Conservation (phyloP, 192 early-diverging fungal genomes). For the Backusella tuberculispora region DNA sequence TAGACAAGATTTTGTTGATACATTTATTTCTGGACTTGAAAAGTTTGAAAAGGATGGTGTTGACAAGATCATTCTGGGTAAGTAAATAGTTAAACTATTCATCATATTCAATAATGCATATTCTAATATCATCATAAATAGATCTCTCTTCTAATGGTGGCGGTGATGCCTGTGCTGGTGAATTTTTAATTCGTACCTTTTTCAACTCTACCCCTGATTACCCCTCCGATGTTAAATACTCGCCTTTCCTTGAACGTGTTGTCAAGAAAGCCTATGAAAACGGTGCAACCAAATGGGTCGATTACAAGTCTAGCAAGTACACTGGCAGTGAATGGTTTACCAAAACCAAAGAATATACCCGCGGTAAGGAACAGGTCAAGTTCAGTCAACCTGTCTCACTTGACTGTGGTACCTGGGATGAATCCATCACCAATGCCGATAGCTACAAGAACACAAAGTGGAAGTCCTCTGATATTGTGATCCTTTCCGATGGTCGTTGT, state of each 20-base stretch:
- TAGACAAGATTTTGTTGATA: conserved; percentile 34
- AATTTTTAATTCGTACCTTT: conserved; percentile 41
- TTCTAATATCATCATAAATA: not conserved
- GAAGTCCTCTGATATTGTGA: conserved; percentile 33
- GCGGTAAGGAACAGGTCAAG: conserved; percentile 26
- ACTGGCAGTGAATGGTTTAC: conserved; percentile 33
- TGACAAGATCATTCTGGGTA: conserved; percentile 40
- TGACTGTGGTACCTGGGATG: conserved; percentile 34
- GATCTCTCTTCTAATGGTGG: conserved; percentile 43
- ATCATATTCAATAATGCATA: not conserved
- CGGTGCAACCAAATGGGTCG: conserved; percentile 33
- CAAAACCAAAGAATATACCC: conserved; percentile 23
- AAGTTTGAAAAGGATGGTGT: conserved; percentile 32
- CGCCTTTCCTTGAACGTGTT: conserved; percentile 33
- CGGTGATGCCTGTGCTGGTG: conserved; percentile 44
- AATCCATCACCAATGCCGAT: conserved; percentile 11
- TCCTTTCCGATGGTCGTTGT: conserved; percentile 44
- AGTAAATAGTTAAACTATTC: not conserved
- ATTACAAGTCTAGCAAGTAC: conserved; percentile 32
- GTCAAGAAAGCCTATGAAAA: conserved; percentile 31
- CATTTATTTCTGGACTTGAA: conserved; percentile 28
- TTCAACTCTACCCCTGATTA: conserved; percentile 39
- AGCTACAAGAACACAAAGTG: conserved; percentile 28
- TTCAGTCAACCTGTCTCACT: conserved; percentile 38
- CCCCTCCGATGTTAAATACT: conserved; percentile 42